A percentile compares a stretch with the other conserved stretches of the same genome.
Conservation (phyloP, 495 filamentous ascomycete genomes). For the Neurospora sublineolata region DNA sequence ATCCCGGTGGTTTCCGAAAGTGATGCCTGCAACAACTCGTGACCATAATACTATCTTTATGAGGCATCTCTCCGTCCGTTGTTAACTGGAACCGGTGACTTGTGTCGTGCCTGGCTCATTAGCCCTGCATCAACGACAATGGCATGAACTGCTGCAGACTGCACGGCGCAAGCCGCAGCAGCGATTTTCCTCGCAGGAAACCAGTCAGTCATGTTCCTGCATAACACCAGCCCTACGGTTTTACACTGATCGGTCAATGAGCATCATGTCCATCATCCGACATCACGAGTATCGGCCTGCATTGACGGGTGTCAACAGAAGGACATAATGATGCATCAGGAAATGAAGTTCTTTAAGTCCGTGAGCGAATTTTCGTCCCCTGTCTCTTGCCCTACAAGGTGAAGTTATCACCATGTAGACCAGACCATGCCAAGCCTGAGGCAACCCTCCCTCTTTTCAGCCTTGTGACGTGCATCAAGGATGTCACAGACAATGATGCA, state of each 20-base stretch:
- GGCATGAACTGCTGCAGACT: background rate
- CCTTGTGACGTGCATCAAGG: background rate
- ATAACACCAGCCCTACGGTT: background rate
- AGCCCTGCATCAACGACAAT: background rate
- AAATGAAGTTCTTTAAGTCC: background rate
- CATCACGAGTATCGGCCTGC: background rate
- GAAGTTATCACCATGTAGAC: background rate
- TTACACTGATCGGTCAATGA: background rate
- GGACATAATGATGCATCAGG: background rate
- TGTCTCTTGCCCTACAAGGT: background rate
- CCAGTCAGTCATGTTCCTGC: background rate
- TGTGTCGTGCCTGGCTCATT: background rate
- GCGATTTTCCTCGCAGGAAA: background rate
- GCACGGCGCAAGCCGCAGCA: background rate
- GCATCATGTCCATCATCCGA: background rate
- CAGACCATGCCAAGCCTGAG: background rate
- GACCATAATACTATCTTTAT: background rate
- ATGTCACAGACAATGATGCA: background rate
- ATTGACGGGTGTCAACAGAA: background rate
- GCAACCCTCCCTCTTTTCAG: background rate
- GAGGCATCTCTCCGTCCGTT: background rate
- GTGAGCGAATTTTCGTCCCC: background rate
- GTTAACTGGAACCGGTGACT: background rate
- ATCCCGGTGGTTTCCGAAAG: background rate
- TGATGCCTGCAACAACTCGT: conserved; percentile 1